Base-by-base conservation (phyloP, 768 basidiomycete genomes). In the Coprinellus aureogranulatus region DNA sequence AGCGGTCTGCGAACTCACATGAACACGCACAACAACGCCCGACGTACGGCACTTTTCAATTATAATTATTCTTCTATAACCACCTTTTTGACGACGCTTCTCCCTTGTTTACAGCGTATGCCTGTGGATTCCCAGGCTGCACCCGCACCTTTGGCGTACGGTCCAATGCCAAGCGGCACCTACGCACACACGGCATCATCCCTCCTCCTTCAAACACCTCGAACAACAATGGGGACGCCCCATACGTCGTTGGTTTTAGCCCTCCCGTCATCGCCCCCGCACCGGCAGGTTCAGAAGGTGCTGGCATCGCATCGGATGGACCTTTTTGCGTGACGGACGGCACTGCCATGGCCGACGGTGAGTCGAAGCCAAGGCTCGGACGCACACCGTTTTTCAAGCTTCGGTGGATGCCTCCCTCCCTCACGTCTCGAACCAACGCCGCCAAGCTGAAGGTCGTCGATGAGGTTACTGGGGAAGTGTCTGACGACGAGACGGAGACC, bases 101-200 rank as follows among this genome's bases (percentile, higher is more conserved):
- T 34, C 26, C 30, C 28, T 42, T 46, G 14, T 42, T 16, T 6
- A 44, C 60, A 82, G 81, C 81, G 9, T 81, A 72, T 55, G 58
- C 70, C 4, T 92, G 90, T 65, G 78, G 72, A 0, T 83, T 85
- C 49, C 74, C 80, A 14, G 77, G 78, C 31, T 92, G 90, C 66
- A 70, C 74, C 28, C 86, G 87, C 65, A 79, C 77, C 3, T 92
- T 92, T 64, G 84, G 87, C 20, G 89, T 92, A 18, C 83, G 88
- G 12, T 92, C 90, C 8, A 92, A 92, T 63, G 89, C 89, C 16
- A 89, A 85, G 68, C 81, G 90, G 31, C 90, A 92, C 65, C 77
- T 89, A 37, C 86, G 88, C 45, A 90, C 87, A 1, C 90, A 92
- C 62, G 87, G 87, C 25, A 77, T 86, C 30, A 57, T 62, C 59